Evolutionary conservation across 1,139 yeast species (phyloP), one percentile per base, ranked within the genome.

Genomic region (Hemisphaericaspora xylanilytica): DNA sequence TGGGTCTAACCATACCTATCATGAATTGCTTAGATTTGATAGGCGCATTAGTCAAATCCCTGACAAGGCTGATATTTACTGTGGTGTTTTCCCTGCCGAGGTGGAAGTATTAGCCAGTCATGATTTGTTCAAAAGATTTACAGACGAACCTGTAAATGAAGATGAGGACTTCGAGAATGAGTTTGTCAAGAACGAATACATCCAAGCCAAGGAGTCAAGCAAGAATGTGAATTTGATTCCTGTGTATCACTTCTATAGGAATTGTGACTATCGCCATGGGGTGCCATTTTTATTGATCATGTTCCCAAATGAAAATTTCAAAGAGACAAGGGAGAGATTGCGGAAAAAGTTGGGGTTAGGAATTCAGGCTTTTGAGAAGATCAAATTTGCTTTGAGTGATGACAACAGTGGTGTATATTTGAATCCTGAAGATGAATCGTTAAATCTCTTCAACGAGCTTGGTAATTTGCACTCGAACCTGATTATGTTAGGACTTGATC

Each of bases 251-350:
- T 92, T 83, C 63, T 77, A 83, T 57, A 85, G 83, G 51, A 87
- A 81, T 35, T 73, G 83, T 15, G 72, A 70, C 33, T 77, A 80
- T 47, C 70, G 80, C 15, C 98, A 94, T 58, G 94, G 97, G n/a
- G 70, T 85, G 26, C 96, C 98, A 5, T 92, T 92, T 58, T 65
- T 85, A 17, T 85, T 92, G 55, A 77, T 81, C 11, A 61, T 87
- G 7, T 67, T 73, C 38, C 82, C 85, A 3, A 72, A 71, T 15
- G 98, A 94, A 58, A 63, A 63, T 34, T 76, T 86, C 39, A 55
- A 59, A 3, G 80, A 77, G n/a, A 82, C 95, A 2, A 81, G 74
- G 52, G 72, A 66, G 20, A 75, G 98, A 45, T 66, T 92, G 45
- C 84, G 85, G 53, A 72, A 70, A 49, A 67, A 67, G 43, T 53